Percentiles rank a stretch among this genome's conserved stretches.
Evolutionary conservation across 352 stramenopile genomes (phyloP).

Genomic region (Pythium folliculosum): DNA sequence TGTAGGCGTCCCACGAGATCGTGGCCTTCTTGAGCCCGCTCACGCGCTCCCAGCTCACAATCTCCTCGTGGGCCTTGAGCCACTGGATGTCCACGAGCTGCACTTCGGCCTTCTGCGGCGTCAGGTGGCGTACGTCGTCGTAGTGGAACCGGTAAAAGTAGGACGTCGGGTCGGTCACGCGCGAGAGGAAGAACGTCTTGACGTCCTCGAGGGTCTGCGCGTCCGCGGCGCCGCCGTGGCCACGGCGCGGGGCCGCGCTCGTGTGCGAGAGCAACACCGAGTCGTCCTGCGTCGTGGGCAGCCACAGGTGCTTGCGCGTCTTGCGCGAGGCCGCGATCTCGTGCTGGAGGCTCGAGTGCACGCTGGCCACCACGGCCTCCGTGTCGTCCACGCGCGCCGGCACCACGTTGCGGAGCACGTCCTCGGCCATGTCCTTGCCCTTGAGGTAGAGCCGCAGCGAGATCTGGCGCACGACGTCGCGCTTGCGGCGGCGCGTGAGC

Average conservation of each 20-base stretch:
- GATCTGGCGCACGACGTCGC: conserved; percentile 73
- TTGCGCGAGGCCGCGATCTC: conserved; percentile 65
- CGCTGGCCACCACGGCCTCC: conserved; percentile 38
- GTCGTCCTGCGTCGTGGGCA: conserved; percentile 77
- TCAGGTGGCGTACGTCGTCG: conserved; percentile 62
- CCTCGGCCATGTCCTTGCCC: conserved; percentile 59
- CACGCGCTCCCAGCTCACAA: conserved; percentile 81
- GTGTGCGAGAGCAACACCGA: conserved; percentile 47
- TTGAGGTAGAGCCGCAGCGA: conserved; percentile 81
- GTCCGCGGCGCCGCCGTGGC: not conserved
- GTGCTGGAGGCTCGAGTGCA: conserved; percentile 58
- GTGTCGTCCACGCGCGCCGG: conserved; percentile 58
- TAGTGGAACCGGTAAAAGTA: conserved; percentile 88
- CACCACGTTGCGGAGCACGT: conserved; percentile 67
- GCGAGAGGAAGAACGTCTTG: conserved; percentile 77
- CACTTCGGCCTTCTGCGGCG: conserved; percentile 74
- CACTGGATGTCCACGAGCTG: conserved; percentile 80
- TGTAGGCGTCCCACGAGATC: conserved; percentile 81
- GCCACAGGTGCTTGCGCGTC: conserved; percentile 72
- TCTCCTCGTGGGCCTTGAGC: conserved; percentile 85
- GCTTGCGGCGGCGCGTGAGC: conserved; percentile 43
- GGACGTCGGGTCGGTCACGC: conserved; percentile 81
- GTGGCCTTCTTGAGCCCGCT: conserved; percentile 77
- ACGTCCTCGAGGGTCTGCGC: conserved; percentile 40
- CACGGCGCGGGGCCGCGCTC: not conserved